phyloP scores from a whole-genome alignment of 805 yeast genomes.

The Starmerella lactis-condensi region DNA sequence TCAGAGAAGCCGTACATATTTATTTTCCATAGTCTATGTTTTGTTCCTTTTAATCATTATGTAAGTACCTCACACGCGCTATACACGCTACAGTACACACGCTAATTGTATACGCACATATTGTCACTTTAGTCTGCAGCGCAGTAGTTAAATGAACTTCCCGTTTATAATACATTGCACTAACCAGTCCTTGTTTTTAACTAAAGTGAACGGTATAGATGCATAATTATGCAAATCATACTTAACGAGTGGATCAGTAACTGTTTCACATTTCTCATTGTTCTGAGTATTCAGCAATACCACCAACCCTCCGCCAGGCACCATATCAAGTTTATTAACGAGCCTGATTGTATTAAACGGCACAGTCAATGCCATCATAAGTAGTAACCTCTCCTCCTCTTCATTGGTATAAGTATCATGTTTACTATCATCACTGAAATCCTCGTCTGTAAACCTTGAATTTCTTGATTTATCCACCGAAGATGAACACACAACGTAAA shows the following conservation, averaged over 20 bases:
- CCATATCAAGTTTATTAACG: conserved; percentile 1
- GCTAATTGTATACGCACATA: background rate
- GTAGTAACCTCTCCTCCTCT: conserved; percentile 2
- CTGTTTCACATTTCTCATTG: conserved; percentile 2
- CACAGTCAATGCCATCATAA: conserved; percentile 9
- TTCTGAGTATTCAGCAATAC: conserved; percentile 9
- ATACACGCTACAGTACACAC: no score
- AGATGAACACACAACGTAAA: conserved; percentile 14
- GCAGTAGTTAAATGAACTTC: conserved; percentile 12
- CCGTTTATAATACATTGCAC: conserved; percentile 20
- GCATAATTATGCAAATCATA: conserved; percentile 9
- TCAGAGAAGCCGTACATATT: conserved; percentile 22
- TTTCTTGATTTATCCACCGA: background rate
- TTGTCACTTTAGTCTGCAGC: background rate
- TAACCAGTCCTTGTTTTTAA: conserved; percentile 19
- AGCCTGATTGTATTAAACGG: conserved; percentile 7
- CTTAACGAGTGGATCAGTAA: conserved; percentile 5
- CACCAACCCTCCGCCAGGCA: conserved; percentile 14
- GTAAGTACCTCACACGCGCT: background rate
- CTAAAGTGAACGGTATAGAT: conserved; percentile 7
- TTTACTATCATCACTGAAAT: background rate
- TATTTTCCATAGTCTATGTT: background rate
- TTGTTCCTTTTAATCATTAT: background rate
- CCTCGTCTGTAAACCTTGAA: background rate
- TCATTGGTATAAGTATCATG: no score